These are phyloP conservation scores for Geotrichum bryndzae DNA, from an alignment of 1,139 yeast species.

Conservation along the genomic window DNA sequence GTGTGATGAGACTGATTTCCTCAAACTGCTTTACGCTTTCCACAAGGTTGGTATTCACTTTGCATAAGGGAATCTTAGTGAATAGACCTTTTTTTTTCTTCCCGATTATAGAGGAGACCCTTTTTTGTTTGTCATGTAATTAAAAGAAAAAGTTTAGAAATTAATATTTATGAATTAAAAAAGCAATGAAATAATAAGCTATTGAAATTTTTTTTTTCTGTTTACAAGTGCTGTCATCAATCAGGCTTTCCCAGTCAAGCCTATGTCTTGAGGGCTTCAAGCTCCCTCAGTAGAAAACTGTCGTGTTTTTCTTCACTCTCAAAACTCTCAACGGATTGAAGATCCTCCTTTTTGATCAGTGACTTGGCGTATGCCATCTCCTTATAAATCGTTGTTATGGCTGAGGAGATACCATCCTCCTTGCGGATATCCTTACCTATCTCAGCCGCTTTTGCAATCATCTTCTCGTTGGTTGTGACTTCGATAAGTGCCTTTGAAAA, in stretches of 20 bases:
- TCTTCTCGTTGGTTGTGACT: conserved; percentile 60
- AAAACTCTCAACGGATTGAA: background rate
- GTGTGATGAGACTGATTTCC: conserved; percentile 90
- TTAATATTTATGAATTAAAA: no score
- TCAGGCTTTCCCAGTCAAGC: background rate
- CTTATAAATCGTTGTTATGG: conserved; percentile 68
- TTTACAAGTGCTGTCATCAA: no score
- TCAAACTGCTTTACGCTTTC: conserved; percentile 81
- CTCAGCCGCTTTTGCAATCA: conserved; percentile 57
- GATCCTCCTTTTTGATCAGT: conserved; percentile 20
- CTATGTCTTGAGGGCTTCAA: background rate
- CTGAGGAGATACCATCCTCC: conserved; percentile 75
- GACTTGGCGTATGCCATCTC: conserved; percentile 67
- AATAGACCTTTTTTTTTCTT: no score
- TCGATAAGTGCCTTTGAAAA: conserved; percentile 62
- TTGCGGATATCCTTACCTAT: conserved; percentile 58
- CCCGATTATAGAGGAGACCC: no score
- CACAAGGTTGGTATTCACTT: conserved; percentile 97
- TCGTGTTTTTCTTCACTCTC: background rate
- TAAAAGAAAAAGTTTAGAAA: background rate
- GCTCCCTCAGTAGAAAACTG: background rate
- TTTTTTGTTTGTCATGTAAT: background rate
- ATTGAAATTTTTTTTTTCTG: no score
- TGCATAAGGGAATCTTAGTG: conserved; percentile 44
- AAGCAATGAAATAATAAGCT: no score